Evolutionary conservation across 805 yeast species (phyloP).

Genomic region (Wickerhamomyces rabaulensis): DNA sequence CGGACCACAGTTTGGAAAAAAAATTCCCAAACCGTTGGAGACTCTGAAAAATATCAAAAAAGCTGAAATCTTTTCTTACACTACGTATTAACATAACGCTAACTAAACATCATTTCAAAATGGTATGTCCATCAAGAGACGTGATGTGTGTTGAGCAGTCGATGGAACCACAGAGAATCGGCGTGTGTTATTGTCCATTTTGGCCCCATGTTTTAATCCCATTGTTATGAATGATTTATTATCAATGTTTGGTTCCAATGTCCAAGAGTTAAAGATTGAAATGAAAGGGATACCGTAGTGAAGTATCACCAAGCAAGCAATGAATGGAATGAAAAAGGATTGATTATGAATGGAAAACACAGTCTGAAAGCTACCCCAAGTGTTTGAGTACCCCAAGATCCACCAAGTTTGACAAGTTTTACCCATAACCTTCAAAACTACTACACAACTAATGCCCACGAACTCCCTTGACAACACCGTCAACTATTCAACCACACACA

Average conservation of each 20-base stretch:
- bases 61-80: background rate
- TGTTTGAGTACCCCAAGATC: background rate
- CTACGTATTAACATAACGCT: background rate
- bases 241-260: background rate
- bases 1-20: background rate
- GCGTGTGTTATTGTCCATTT: background rate
- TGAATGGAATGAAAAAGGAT: background rate
- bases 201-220: too few relatives aligned
- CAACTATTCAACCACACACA: background rate
- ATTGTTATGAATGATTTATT: too few relatives aligned
- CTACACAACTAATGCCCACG: too few relatives aligned
- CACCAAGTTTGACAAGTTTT: background rate
- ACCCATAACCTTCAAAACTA: too few relatives aligned
- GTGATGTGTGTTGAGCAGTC: background rate
- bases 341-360: background rate
- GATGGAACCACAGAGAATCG: background rate
- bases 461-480: background rate
- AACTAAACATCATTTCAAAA: conserved; percentile 10
- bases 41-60: background rate
- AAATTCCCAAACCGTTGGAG: background rate
- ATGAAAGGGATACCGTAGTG: too few relatives aligned
- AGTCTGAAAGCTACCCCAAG: background rate
- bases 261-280: too few relatives aligned
- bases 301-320: too few relatives aligned
- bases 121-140: conserved; percentile 7